Percentiles rank a stretch among this genome's conserved stretches.
Evolutionary conservation across 257 asterid genomes (phyloP).

Genomic region (Primulina eburnea): DNA sequence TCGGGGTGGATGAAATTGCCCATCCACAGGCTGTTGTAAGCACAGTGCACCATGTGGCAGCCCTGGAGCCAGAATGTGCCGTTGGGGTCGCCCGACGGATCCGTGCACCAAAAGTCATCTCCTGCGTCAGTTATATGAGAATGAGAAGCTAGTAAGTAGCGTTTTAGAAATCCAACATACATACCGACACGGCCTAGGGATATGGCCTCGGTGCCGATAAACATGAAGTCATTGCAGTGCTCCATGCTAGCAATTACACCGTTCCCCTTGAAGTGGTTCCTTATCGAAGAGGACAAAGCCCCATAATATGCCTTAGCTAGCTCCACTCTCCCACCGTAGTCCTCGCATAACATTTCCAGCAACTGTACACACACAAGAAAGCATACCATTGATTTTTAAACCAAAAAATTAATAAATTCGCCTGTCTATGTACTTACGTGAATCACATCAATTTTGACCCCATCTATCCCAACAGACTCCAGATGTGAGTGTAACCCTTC

Average conservation of each 20-base stretch:
- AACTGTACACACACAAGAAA: constrained; percentile 30
- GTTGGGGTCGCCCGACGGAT: constrained; percentile 87
- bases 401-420: no score
- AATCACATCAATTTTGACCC: constrained; percentile 92
- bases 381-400: no score
- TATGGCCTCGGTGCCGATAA: constrained; percentile 81
- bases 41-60: constrained; percentile 98
- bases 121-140: constrained; percentile 27
- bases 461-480: constrained; percentile 82
- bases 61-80: constrained; percentile 97
- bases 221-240: constrained; percentile 96
- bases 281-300: constrained; percentile 64
- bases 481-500: constrained; percentile 89
- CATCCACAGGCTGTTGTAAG: constrained; percentile 96
- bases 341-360: constrained; percentile 86
- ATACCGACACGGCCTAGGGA: constrained; percentile 90
- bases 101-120: constrained; percentile 96
- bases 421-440: constrained; percentile 41
- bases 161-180: no score
- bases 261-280: constrained; percentile 83
- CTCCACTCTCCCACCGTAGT: constrained; percentile 86
- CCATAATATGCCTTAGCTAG: constrained; percentile 79
- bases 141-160: no score
- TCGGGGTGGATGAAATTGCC: constrained; percentile 94
- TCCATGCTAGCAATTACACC: constrained; percentile 99